phyloP scores from a whole-genome alignment of 169 alveolate species.

The Plasmodium fragile region DNA sequence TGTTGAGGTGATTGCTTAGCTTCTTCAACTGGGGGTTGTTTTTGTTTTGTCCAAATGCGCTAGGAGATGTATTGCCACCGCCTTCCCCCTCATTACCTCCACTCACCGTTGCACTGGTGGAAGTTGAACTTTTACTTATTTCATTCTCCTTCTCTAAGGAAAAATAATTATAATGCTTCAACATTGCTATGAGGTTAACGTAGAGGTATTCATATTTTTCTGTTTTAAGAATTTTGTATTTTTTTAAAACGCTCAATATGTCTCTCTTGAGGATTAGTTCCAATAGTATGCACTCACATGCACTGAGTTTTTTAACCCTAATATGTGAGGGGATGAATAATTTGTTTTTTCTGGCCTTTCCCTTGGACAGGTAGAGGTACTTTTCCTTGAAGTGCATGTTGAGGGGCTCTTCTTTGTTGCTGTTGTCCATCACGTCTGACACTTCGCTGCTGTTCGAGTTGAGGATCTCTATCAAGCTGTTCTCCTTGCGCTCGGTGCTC shows the following conservation, averaged over 20 bases:
- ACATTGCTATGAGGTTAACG: slow-evolving; percentile 50
- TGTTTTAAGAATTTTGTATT: slow-evolving; percentile 59
- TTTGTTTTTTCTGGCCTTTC: slow-evolving; percentile 37
- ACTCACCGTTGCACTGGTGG: background rate
- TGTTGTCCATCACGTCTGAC: slow-evolving; percentile 49
- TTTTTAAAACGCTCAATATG: slow-evolving; percentile 53
- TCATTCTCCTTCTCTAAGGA: background rate
- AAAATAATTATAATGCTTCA: slow-evolving; percentile 73
- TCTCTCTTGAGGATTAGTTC: slow-evolving; percentile 38
- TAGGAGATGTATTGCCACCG: background rate
- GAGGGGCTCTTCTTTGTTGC: slow-evolving; percentile 36
- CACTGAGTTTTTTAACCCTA: slow-evolving; percentile 48
- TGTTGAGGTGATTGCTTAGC: background rate
- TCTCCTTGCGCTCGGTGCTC: background rate
- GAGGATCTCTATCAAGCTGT: slow-evolving; percentile 34
- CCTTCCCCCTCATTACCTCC: background rate
- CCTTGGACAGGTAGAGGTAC: slow-evolving; percentile 43
- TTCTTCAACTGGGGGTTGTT: background rate
- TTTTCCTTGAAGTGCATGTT: slow-evolving; percentile 50
- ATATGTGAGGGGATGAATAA: slow-evolving; percentile 43
- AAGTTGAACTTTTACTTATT: background rate
- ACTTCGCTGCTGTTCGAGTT: slow-evolving; percentile 61
- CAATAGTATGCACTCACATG: slow-evolving; percentile 61
- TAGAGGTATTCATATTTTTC: slow-evolving; percentile 70
- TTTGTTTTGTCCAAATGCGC: background rate